These are phyloP conservation scores for Lagenidium giganteum DNA, from an alignment of 352 stramenopile species.

Conservation along the genomic window DNA sequence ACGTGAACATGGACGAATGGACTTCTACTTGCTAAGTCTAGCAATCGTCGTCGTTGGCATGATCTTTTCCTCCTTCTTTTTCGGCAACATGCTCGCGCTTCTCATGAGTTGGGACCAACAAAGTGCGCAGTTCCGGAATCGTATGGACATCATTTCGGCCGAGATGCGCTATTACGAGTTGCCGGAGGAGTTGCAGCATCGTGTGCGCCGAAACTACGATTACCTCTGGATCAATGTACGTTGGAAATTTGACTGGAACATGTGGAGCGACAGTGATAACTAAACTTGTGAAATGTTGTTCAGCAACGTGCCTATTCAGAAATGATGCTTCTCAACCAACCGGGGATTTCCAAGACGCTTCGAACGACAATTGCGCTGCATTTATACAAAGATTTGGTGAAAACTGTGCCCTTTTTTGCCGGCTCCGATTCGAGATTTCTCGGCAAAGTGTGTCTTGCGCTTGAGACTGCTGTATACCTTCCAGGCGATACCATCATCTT, in stretches of 20 bases:
- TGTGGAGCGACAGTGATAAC: too few relatives aligned
- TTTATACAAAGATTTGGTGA: constrained; percentile 63
- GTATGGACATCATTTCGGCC: constrained; percentile 73
- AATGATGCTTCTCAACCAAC: constrained; percentile 70
- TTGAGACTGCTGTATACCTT: constrained; percentile 62
- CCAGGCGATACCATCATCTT: constrained; percentile 67
- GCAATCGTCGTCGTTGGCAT: constrained; percentile 64
- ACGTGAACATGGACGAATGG: constrained; percentile 27
- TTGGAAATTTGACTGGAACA: too few relatives aligned
- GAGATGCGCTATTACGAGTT: constrained; percentile 72
- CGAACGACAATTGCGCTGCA: constrained; percentile 62
- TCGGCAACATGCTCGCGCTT: constrained; percentile 62
- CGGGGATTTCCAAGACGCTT: constrained; percentile 55
- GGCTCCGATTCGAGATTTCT: constrained; percentile 53
- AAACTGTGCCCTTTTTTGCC: constrained; percentile 64
- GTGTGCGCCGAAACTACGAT: constrained; percentile 66
- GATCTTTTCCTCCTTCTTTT: constrained; percentile 65
- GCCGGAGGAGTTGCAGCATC: constrained; percentile 46
- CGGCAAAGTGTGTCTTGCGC: constrained; percentile 51
- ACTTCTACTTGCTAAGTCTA: constrained; percentile 65
- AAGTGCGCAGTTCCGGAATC: constrained; percentile 57
- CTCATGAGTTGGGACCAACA: constrained; percentile 73
- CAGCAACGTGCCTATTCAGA: constrained; percentile 74
- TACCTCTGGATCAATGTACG: constrained; percentile 75
- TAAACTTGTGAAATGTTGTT: too few relatives aligned